Percentiles rank a stretch among this genome's conserved stretches.
Evolutionary conservation across 2,329 filamentous ascomycete genomes (phyloP).

Genomic region (Colletotrichum gloeosporioides): DNA sequence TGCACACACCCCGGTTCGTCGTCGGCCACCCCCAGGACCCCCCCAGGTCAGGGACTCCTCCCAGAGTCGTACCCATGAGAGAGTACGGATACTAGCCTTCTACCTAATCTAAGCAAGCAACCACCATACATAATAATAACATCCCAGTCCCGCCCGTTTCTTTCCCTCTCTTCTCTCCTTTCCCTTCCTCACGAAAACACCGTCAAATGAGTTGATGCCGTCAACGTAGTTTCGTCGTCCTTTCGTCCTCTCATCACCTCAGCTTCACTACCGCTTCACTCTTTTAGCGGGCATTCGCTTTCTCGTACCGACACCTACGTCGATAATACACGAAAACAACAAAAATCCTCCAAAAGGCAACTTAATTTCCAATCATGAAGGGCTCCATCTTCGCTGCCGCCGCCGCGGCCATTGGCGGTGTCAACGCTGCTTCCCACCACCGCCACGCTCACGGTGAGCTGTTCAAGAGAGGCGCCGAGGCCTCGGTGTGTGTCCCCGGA

Average conservation of each 20-base stretch:
- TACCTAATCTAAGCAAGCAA: constrained; percentile 10
- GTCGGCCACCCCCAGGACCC: background rate
- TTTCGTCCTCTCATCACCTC: constrained; percentile 50
- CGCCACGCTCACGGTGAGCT: constrained; percentile 66
- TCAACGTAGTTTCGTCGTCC: constrained; percentile 60
- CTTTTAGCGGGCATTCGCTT: constrained; percentile 85
- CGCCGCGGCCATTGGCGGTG: constrained; percentile 63
- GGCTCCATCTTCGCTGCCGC: constrained; percentile 70
- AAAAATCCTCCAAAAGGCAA: constrained; percentile 31
- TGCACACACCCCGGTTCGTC: constrained; percentile 8
- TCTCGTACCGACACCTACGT: constrained; percentile 23
- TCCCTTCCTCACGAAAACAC: constrained; percentile 46
- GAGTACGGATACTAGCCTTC: constrained; percentile 17
- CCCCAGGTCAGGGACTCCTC: constrained; percentile 1
- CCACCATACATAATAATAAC: constrained; percentile 42
- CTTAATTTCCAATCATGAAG: constrained; percentile 71
- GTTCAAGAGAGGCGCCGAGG: constrained; percentile 55
- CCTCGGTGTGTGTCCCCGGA: constrained; percentile 59
- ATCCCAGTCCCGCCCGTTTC: constrained; percentile 40
- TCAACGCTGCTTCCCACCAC: constrained; percentile 62
- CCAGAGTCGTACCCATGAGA: constrained; percentile 16
- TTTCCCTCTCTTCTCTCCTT: constrained; percentile 36
- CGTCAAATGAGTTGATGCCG: constrained; percentile 56
- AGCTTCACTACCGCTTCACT: constrained; percentile 75
- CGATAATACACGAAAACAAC: constrained; percentile 29